Percentiles rank a stretch among this genome's conserved stretches.
phyloP scores from a whole-genome alignment of 345 rosid genomes.

The Lepidium aucheri region DNA sequence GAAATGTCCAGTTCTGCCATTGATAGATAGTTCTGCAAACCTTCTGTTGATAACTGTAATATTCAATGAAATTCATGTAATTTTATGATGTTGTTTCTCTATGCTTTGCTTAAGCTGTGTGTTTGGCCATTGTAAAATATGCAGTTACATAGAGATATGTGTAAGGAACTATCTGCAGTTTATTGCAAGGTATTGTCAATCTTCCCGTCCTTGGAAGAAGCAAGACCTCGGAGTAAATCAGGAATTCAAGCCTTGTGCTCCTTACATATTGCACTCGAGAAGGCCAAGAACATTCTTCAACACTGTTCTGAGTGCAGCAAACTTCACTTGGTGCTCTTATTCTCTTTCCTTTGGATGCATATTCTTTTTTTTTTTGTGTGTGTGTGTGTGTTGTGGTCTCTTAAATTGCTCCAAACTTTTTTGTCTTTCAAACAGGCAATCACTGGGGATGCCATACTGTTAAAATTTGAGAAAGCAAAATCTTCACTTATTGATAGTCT shows the following conservation, averaged over 20 bases:
- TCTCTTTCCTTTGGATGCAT: background rate
- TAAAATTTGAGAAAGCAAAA: conserved; percentile 72
- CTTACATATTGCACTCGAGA: conserved; percentile 85
- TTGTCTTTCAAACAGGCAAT: conserved; percentile 60
- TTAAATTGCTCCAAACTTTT: background rate
- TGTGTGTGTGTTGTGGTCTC: background rate
- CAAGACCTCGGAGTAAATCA: conserved; percentile 90
- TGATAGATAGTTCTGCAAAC: no score
- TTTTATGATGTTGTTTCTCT: background rate
- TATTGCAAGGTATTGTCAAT: conserved; percentile 61
- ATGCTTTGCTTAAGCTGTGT: background rate
- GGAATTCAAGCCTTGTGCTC: conserved; percentile 94
- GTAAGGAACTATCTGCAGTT: conserved; percentile 58
- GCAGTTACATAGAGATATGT: conserved; percentile 93
- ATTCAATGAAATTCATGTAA: background rate
- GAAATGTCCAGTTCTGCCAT: no score
- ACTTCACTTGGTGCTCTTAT: conserved; percentile 58
- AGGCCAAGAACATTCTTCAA: conserved; percentile 67
- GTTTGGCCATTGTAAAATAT: background rate
- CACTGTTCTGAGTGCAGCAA: conserved; percentile 88
- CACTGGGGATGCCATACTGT: conserved; percentile 81
- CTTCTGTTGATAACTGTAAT: no score
- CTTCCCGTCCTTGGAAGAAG: conserved; percentile 89
- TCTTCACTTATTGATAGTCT: conserved; percentile 69
- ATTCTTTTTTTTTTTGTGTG: background rate